phyloP scores from a whole-genome alignment of 2,329 filamentous ascomycete genomes.

The Ilyonectria sp. region DNA sequence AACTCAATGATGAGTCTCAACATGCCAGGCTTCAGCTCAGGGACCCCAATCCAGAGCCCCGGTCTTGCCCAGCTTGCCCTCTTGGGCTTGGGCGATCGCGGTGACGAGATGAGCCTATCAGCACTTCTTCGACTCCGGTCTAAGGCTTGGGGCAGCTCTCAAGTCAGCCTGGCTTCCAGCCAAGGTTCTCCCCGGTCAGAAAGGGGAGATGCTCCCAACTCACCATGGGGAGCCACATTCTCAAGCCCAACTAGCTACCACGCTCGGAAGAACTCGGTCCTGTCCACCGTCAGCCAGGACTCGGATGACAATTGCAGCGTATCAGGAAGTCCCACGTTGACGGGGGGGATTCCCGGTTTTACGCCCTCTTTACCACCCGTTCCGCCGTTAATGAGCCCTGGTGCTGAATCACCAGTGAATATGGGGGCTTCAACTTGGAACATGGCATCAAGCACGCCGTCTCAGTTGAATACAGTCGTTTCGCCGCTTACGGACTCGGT shows the following conservation, averaged over 20 bases:
- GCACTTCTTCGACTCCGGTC: conserved; percentile 81
- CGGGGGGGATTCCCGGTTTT: conserved; percentile 56
- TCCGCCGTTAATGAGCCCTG: conserved; percentile 33
- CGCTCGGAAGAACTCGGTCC: conserved; percentile 64
- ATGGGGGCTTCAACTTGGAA: conserved; percentile 29
- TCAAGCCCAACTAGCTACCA: conserved; percentile 52
- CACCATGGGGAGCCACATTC: conserved; percentile 54
- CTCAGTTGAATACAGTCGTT: conserved; percentile 30
- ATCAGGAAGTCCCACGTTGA: conserved; percentile 67
- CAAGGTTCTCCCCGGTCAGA: conserved; percentile 66
- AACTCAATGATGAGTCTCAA: conserved; percentile 88
- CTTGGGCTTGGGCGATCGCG: conserved; percentile 69
- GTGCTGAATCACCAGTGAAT: conserved; percentile 32
- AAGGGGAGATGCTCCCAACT: conserved; percentile 63
- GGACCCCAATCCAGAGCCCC: conserved; percentile 74
- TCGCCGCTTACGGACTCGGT: conserved; percentile 41
- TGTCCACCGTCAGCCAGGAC: conserved; percentile 64
- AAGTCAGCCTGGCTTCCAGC: conserved; percentile 76
- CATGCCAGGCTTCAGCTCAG: conserved; percentile 58
- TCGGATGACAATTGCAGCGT: conserved; percentile 62
- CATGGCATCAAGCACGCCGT: conserved; percentile 28
- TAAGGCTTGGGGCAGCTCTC: conserved; percentile 86
- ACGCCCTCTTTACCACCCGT: conserved; percentile 46
- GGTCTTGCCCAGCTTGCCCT: conserved; percentile 84
- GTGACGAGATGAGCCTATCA: conserved; percentile 79